phyloP scores from a whole-genome alignment of 2,329 filamentous ascomycete genomes.

The Aspergillus ruber region DNA sequence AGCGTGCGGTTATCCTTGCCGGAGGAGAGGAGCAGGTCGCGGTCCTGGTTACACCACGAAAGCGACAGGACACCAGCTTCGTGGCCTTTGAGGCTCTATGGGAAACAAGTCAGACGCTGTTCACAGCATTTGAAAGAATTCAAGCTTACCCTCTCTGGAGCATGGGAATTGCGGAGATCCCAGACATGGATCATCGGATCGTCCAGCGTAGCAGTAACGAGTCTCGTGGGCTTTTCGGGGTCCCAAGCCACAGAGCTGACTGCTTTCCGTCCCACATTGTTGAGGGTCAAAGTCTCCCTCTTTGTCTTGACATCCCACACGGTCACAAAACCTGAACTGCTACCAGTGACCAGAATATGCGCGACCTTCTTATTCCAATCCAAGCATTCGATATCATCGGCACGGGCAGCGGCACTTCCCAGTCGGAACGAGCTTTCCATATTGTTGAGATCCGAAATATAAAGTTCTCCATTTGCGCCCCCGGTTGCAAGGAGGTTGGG shows the following conservation, averaged over 20 bases:
- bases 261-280: conserved; percentile 79
- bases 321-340: conserved; percentile 87
- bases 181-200: conserved; percentile 84
- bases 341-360: conserved; percentile 91
- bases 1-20: conserved; percentile 96
- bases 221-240: conserved; percentile 85
- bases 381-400: conserved; percentile 90
- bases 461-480: conserved; percentile 91
- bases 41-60: conserved; percentile 91
- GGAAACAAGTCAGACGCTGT: conserved; percentile 9
- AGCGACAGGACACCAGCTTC: conserved; percentile 89
- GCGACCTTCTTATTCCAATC: conserved; percentile 99
- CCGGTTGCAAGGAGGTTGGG: conserved; percentile 87
- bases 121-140: neutral
- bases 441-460: conserved; percentile 91
- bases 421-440: conserved; percentile 80
- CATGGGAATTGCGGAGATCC: conserved; percentile 94
- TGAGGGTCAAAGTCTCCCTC: conserved; percentile 92
- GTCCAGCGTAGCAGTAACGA: conserved; percentile 87
- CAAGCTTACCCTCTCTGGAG: conserved; percentile 60
- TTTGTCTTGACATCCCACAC: conserved; percentile 98
- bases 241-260: conserved; percentile 98
- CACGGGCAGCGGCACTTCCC: conserved; percentile 78
- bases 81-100: conserved; percentile 75
- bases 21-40: conserved; percentile 79